Evolutionary conservation across 2,329 filamentous ascomycete species (phyloP), one percentile per base, ranked within the genome.

Genomic region (Exophiala oligosperma): DNA sequence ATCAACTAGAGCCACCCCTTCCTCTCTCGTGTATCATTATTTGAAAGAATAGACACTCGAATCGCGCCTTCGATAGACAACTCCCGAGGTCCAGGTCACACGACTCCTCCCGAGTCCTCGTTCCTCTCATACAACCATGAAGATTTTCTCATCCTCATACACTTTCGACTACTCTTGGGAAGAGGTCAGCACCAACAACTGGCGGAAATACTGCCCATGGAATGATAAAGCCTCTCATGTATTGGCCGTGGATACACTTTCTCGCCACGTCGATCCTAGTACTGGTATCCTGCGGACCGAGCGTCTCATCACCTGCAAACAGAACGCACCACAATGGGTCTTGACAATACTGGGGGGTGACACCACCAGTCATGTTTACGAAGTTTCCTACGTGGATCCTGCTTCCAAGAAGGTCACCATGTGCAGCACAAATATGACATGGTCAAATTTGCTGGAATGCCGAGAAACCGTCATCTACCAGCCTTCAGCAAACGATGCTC

Each of bases 141-240:
- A 95, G 83, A 90, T 97, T 77, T 97, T 97, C 72, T 90, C 91
- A 68, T 95, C 91, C 70, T 81, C 82, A 40, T 90, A 91, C 76
- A 92, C 91, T 61, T 99, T 95, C 78, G 84, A 96, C 79, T 99
- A 99, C 82, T 96, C 93, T 47, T 99, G 94, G 94, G 91, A 96
- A 71, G 93, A 97, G 76, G 94, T 99, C 37, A 96, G 92, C 26
- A 92, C 91, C 12, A 92, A 90, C 73, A 99, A 99, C 83, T 99
- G 94, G 94, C 89, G 87, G 68, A 99, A 99, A 76, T 99, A 99
- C 78, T 95, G 91, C 70, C 93, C 93, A 21, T 97, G 94, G 93
- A 99, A 99, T 80, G 90, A 97, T 75, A 94, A 96, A 78, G 92
- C 90, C n/a, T 91, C 92, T 41, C 94, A 99, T 76, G 94, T 99